A percentile compares a stretch with the other conserved stretches of the same genome.
These are phyloP conservation scores for Gyrodon lividus DNA, from an alignment of 768 basidiomycete species.

Conservation along the genomic window DNA sequence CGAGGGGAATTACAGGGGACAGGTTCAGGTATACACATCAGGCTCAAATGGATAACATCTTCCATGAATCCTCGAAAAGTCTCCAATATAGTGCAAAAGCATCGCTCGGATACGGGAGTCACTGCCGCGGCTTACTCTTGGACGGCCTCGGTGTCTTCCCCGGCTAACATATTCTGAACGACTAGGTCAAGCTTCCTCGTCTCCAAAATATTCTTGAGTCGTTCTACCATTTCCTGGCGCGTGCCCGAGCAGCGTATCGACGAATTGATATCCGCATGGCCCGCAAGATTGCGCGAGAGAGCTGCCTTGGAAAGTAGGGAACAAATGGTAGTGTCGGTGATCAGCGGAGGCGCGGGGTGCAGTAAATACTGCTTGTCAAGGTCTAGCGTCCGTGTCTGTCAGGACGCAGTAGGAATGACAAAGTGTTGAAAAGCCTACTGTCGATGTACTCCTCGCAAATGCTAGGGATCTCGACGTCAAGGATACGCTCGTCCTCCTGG, in stretches of 20 bases:
- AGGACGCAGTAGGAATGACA: not conserved
- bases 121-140: not conserved
- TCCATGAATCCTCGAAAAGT: no score
- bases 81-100: no score
- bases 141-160: constrained; percentile 3
- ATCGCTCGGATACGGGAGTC: not conserved
- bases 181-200: constrained; percentile 49
- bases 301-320: constrained; percentile 44
- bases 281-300: constrained; percentile 55
- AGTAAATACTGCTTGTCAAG: constrained; percentile 48
- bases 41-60: no score
- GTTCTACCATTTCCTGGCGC: constrained; percentile 47
- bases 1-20: no score
- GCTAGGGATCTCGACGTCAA: constrained; percentile 55
- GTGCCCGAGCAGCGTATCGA: constrained; percentile 45
- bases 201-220: constrained; percentile 46
- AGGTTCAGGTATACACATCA: no score
- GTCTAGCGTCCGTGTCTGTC: constrained; percentile 30
- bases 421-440: constrained; percentile 36
- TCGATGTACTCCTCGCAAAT: constrained; percentile 54
- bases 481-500: constrained; percentile 35
- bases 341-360: constrained; percentile 47
- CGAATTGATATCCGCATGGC: constrained; percentile 49
- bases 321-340: constrained; percentile 43
- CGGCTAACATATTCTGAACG: constrained; percentile 45